These are phyloP conservation scores for California macrophylla DNA, from an alignment of 441 rosid genomes.

Conservation along the genomic window DNA sequence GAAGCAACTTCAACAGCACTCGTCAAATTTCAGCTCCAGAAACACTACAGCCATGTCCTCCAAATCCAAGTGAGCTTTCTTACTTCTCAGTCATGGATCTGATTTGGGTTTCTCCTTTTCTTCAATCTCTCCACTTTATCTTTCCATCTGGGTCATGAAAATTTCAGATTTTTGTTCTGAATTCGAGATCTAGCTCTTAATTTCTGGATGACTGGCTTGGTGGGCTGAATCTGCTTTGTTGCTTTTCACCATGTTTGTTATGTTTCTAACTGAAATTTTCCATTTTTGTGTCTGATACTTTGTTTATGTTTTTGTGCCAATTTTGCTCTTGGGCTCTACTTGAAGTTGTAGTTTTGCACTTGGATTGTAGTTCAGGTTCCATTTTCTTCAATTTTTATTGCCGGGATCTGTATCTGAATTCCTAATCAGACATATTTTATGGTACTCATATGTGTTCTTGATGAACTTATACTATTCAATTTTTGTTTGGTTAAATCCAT, in stretches of 20 bases:
- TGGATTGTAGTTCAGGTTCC: neutral
- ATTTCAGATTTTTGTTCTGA: constrained; percentile 17
- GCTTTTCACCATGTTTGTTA: neutral
- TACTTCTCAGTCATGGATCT: constrained; percentile 28
- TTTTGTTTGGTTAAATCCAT: neutral
- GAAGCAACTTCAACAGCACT: neutral
- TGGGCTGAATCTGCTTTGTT: constrained; percentile 17
- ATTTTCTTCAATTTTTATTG: neutral
- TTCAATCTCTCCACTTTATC: neutral
- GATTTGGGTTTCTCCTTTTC: constrained; percentile 17
- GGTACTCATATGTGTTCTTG: neutral
- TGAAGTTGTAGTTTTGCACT: neutral
- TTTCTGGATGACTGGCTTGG: constrained; percentile 6
- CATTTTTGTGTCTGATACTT: neutral
- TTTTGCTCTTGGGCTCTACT: neutral
- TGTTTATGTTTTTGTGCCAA: neutral
- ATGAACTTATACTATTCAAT: neutral
- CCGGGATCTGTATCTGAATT: constrained; percentile 14
- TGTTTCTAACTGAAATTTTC: neutral
- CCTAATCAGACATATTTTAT: neutral
- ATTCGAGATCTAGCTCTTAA: neutral
- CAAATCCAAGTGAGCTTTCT: constrained; percentile 51
- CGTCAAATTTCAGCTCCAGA: constrained; percentile 1
- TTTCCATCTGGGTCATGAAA: constrained; percentile 11
- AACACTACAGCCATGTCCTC: constrained; percentile 41